Percentiles rank a stretch among this genome's conserved stretches.
Conservation (phyloP, 768 basidiomycete species). For the Phanerochaete sordida region DNA sequence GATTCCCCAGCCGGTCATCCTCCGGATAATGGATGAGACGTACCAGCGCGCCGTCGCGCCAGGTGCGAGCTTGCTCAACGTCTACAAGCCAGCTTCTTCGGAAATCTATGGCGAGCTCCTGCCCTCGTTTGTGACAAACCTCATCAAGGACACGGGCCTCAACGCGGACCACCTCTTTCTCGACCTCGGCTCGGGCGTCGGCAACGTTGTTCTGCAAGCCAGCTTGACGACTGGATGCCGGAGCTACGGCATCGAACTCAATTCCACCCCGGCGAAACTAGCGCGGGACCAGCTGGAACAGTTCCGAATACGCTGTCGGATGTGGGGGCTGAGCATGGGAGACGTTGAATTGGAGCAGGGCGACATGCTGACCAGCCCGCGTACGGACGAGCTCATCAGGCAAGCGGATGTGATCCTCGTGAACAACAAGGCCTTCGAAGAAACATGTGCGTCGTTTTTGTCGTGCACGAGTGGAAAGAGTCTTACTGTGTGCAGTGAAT, state of each 20-base stretch:
- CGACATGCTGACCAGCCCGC: constrained; percentile 71
- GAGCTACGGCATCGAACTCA: constrained; percentile 65
- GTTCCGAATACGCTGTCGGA: constrained; percentile 70
- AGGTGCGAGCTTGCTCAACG: constrained; percentile 71
- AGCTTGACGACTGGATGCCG: constrained; percentile 49
- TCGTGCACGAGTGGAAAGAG: no score
- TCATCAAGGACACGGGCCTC: constrained; percentile 49
- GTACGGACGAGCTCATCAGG: constrained; percentile 66
- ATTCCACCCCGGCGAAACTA: constrained; percentile 76
- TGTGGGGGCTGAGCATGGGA: constrained; percentile 87
- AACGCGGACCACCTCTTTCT: constrained; percentile 45
- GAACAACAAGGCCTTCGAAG: constrained; percentile 82
- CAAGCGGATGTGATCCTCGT: constrained; percentile 90
- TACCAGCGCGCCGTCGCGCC: constrained; percentile 95
- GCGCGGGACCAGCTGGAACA: constrained; percentile 74
- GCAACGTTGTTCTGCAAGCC: constrained; percentile 55
- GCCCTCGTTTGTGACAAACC: constrained; percentile 63
- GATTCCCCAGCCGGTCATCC: constrained; percentile 62
- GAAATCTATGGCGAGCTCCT: constrained; percentile 89
- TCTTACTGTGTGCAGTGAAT: constrained; percentile 76
- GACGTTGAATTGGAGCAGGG: constrained; percentile 79
- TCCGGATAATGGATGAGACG: constrained; percentile 82
- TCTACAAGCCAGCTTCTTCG: constrained; percentile 81
- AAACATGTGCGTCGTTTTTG: constrained; percentile 53
- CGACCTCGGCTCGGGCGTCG: constrained; percentile 61